These are phyloP conservation scores for Capronia epimyces DNA, from an alignment of 2,329 filamentous ascomycete genomes.

Conservation along the genomic window DNA sequence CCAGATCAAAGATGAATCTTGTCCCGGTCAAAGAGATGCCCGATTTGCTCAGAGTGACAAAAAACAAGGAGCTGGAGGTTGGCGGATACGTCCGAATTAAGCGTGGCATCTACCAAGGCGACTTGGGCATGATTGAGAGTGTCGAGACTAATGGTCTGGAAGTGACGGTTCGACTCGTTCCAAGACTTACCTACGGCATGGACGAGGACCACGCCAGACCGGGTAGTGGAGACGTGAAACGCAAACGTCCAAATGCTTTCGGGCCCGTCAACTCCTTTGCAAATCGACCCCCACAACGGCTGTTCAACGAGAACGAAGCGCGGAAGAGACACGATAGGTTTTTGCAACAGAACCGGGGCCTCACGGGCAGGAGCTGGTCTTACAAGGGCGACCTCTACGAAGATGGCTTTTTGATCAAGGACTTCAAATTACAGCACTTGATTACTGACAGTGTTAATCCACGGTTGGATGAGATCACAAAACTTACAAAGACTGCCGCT, in stretches of 20 bases:
- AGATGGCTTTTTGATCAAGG: conserved; percentile 88
- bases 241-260: conserved; percentile 62
- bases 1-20: conserved; percentile 75
- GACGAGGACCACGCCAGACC: conserved; percentile 60
- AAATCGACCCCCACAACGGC: conserved; percentile 73
- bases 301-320: conserved; percentile 91
- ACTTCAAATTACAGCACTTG: conserved; percentile 82
- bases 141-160: conserved; percentile 90
- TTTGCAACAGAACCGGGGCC: conserved; percentile 46
- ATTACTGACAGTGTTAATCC: conserved; percentile 88
- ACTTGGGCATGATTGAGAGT: conserved; percentile 86
- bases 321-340: conserved; percentile 74
- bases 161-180: conserved; percentile 79
- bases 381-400: conserved; percentile 88
- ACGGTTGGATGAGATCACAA: conserved; percentile 89
- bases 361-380: conserved; percentile 65
- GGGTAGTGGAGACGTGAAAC: conserved; percentile 58
- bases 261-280: conserved; percentile 47
- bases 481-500: conserved; percentile 79
- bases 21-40: conserved; percentile 98
- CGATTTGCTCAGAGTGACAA: conserved; percentile 83
- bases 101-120: conserved; percentile 74
- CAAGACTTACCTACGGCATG: conserved; percentile 83
- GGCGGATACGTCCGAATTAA: conserved; percentile 89
- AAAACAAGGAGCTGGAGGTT: conserved; percentile 75